phyloP scores from a whole-genome alignment of 148 eudicot genomes.

The Rhododendron mucronatum region DNA sequence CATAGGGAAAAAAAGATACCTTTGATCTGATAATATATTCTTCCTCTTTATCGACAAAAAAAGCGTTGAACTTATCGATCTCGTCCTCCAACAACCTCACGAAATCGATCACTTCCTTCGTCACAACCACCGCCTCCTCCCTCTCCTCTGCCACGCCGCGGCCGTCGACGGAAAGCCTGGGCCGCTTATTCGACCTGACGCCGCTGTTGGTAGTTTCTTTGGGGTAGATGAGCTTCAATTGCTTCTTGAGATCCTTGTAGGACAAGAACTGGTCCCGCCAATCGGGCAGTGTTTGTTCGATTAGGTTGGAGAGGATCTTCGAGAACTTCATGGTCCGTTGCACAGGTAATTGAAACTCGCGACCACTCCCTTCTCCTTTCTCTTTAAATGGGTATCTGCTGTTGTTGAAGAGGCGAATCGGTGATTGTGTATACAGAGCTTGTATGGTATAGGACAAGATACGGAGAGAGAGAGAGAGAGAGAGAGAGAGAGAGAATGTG shows the following conservation, averaged over 20 bases:
- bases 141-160: background rate
- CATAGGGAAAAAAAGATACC: conserved; percentile 28
- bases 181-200: conserved; percentile 36
- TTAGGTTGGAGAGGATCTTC: conserved; percentile 79
- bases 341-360: background rate
- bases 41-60: conserved; percentile 64
- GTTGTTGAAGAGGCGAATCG: background rate
- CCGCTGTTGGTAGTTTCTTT: background rate
- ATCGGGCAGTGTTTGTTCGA: conserved; percentile 91
- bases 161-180: conserved; percentile 18
- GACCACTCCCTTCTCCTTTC: background rate
- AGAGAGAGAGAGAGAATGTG: background rate
- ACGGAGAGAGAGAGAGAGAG: background rate
- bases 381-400: background rate
- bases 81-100: conserved; percentile 50
- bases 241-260: conserved; percentile 81
- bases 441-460: background rate
- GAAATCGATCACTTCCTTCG: conserved; percentile 47
- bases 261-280: conserved; percentile 96
- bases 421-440: no score
- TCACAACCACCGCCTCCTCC: conserved; percentile 23
- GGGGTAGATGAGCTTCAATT: conserved; percentile 62
- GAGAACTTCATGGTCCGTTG: conserved; percentile 63
- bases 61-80: conserved; percentile 60
- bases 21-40: conserved; percentile 56